Evolutionary conservation across 2,329 filamentous ascomycete genomes (phyloP), one percentile per base, ranked within the genome.

Genomic region (Beauveria brongniartii): DNA sequence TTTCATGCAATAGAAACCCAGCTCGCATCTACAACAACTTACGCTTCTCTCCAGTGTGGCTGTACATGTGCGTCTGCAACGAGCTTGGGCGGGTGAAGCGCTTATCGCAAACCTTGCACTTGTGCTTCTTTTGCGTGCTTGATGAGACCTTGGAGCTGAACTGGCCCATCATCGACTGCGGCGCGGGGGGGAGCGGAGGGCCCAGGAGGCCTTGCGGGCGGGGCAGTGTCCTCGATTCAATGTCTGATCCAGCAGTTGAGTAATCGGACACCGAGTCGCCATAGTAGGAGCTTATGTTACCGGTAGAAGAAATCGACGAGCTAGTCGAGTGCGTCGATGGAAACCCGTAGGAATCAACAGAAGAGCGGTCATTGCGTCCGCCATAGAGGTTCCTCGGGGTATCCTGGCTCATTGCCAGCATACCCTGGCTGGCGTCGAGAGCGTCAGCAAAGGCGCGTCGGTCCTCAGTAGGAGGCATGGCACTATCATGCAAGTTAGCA

Each of bases 21-120:
- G 1, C 44, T 18, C 3, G 20, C 28, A 26, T 12, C 12, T 16
- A 34, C 16, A 14, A 12, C 20, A 24, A 87, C 92, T 82, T 85
- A 96, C 92, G 93, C 79, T 97, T 97, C 75, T 97, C 93, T 72
- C 93, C 93, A 61, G 93, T 97, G 72, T 97, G 93, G 75, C 92
- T 96, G 77, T 97, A 97, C 90, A 97, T 97, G 73, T 97, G 93
- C 37, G 93, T 97, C 73, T 97, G 93, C 44, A 97, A 76, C 16
- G 93, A 97, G 71, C 92, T 96, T 1, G 93, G 93, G 59, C 93
- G 85, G 2, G 93, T 97, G 74, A 97, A 97, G 48, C 93, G 87
- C 82, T 97, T 97, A 76, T 97, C 93, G 79, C 93, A 97, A 63
- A 97, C 90, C 78, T 96, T 97, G 84, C 93, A 97, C 80, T 97